Evolutionary conservation across 2,329 filamentous ascomycete genomes (phyloP), one percentile per base, ranked within the genome.

Genomic region (Aspergillus eucalypticola): DNA sequence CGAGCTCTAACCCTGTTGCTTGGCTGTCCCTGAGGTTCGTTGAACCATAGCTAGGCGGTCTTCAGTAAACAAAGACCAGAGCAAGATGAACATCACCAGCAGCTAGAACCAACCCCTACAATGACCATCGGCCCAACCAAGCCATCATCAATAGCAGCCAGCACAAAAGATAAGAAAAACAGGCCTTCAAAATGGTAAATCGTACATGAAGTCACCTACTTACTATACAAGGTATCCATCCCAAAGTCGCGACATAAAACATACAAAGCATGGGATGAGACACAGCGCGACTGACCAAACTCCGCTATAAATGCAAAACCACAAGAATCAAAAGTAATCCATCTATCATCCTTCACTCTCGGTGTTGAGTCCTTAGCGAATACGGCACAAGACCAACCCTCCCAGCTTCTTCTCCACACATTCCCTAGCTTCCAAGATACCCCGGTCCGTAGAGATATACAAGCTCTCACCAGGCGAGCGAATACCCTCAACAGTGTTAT

Each of bases 381-480:
- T 87, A 59, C 91, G 83, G 79, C 90, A 95, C 59, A 96, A 77
- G 61, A 92, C 81, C 76, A 92, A 75, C 0, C 93, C 93, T n/a
- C 93, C 93, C 19, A 92, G 80, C 78, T 87, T 90, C 80, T 86
- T 88, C 74, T 90, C 88, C 59, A 96, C 82, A 61, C 91, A 94
- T 77, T 96, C 92, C 67, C 93, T 83, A 25, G 87, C 83, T 81
- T 97, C 93, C 71, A 96, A 73, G 8, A 96, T 83, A 1, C 93
- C 93, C 65, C 82, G 78, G 70, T 92, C 88, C 17, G 92, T 96
- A 13, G 83, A 86, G 53, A 97, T 71, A 71, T 93, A 94, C 73
- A 97, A 78, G 73, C 87, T 89, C 82, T 97, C 93, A 59, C 93
- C 93, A 13, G 95, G 80, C 63, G 85, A 83, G 64, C 83, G 88